A percentile compares a stretch with the other conserved stretches of the same genome.
Evolutionary conservation across 805 yeast species (phyloP).

Genomic region (Wickerhamomyces rabaulensis): DNA sequence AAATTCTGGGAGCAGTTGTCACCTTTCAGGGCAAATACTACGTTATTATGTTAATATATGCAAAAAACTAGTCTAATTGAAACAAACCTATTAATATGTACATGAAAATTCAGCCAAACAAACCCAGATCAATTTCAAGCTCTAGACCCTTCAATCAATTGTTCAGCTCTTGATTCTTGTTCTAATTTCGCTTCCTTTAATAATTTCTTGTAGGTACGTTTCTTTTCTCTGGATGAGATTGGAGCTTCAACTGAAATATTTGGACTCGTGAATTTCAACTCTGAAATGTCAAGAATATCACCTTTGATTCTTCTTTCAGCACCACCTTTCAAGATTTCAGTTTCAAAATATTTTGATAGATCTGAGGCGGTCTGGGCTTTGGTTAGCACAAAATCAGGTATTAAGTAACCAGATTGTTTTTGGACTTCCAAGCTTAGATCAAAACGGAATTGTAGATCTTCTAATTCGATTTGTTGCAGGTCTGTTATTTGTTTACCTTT

Average conservation of each 20-base stretch:
- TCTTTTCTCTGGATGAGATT: constrained; percentile 20
- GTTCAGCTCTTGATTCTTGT: constrained; percentile 18
- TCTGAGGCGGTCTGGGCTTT: constrained; percentile 24
- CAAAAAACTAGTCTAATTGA: neutral
- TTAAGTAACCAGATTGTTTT: constrained; percentile 29
- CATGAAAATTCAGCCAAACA: neutral
- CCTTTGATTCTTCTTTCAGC: constrained; percentile 9
- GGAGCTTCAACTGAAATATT: constrained; percentile 20
- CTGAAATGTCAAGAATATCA: constrained; percentile 12
- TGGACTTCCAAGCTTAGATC: constrained; percentile 30
- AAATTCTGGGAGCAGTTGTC: too few species aligned
- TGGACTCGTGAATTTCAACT: constrained; percentile 15
- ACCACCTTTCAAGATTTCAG: constrained; percentile 27
- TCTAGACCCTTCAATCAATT: constrained; percentile 19
- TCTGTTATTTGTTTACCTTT: constrained; percentile 3
- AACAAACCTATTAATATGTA: neutral
- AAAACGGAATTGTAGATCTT: constrained; percentile 29
- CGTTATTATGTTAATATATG: too few species aligned
- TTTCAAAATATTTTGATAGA: constrained; percentile 23
- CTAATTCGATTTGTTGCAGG: constrained; percentile 15
- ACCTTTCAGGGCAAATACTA: too few species aligned
- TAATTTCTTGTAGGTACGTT: constrained; percentile 17
- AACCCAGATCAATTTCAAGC: constrained; percentile 2
- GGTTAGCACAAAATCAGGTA: constrained; percentile 34
- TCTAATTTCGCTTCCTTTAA: constrained; percentile 20